phyloP scores from a whole-genome alignment of 2,329 filamentous ascomycete species.

The Verticillium nubilum region DNA sequence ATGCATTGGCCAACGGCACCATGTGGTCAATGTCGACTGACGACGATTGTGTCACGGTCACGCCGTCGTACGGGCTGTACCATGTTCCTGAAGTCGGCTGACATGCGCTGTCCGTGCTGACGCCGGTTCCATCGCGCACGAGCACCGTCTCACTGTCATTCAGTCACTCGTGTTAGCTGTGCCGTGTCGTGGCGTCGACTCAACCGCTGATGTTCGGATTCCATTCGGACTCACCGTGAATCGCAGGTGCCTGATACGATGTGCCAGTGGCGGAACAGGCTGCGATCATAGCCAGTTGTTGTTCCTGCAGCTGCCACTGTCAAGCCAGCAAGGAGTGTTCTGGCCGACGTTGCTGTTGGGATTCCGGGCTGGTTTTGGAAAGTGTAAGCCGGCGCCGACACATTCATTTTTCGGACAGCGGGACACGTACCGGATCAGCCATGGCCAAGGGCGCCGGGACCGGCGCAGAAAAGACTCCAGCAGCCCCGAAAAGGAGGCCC shows the following conservation, averaged over 20 bases:
- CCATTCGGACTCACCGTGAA: slow-evolving; percentile 40
- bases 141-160: background rate
- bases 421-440: background rate
- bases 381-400: background rate
- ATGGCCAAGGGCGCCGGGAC: background rate
- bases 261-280: slow-evolving; percentile 68
- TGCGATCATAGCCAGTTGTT: slow-evolving; percentile 55
- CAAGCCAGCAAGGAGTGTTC: slow-evolving; percentile 50
- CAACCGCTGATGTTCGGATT: background rate
- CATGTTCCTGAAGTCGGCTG: slow-evolving; percentile 60
- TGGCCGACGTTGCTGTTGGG: slow-evolving; percentile 52
- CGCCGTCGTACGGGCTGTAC: slow-evolving; percentile 69
- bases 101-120: slow-evolving; percentile 56
- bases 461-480: background rate
- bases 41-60: slow-evolving; percentile 58
- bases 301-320: slow-evolving; percentile 51
- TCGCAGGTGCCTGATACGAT: slow-evolving; percentile 63
- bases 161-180: background rate
- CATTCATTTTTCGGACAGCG: too few relatives aligned
- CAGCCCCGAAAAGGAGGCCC: background rate
- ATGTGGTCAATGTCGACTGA: slow-evolving; percentile 81
- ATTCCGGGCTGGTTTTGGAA: slow-evolving; percentile 47
- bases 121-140: slow-evolving; percentile 59
- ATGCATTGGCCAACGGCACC: slow-evolving; percentile 74
- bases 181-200: background rate